These are phyloP conservation scores for Venturia carpophila DNA, from an alignment of 2,329 filamentous ascomycete species.

Conservation along the genomic window DNA sequence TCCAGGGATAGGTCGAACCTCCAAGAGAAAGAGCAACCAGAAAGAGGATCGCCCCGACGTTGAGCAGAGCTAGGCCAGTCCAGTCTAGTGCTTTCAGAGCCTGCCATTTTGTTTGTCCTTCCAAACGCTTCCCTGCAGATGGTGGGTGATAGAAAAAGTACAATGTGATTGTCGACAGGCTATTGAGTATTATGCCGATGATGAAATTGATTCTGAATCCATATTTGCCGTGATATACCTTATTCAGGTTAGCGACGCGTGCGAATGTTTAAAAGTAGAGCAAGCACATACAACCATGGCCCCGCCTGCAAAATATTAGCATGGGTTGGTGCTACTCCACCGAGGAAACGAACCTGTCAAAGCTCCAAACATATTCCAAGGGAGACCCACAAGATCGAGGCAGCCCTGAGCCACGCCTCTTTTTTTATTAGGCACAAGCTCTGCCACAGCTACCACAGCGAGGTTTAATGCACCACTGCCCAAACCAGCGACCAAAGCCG, in stretches of 20 bases:
- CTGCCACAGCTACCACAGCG: slow-evolving; percentile 10
- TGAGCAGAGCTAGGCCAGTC: slow-evolving; percentile 15
- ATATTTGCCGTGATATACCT: slow-evolving; percentile 15
- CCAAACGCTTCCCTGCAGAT: background rate
- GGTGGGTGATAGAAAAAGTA: slow-evolving; percentile 17
- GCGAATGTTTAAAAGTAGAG: background rate
- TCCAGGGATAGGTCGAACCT: slow-evolving; percentile 14
- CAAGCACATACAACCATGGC: slow-evolving; percentile 16
- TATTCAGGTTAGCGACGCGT: background rate
- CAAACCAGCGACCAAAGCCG: slow-evolving; percentile 5
- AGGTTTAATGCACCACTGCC: slow-evolving; percentile 14
- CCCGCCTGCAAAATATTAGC: slow-evolving; percentile 1
- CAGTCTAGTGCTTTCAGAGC: slow-evolving; percentile 16
- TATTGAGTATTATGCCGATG: slow-evolving; percentile 16
- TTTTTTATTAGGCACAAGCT: slow-evolving; percentile 17
- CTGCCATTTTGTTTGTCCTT: background rate
- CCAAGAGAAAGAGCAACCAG: slow-evolving; percentile 12
- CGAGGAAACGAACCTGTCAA: background rate
- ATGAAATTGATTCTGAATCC: slow-evolving; percentile 16
- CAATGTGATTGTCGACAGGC: background rate
- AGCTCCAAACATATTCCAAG: slow-evolving; percentile 17
- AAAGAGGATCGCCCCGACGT: slow-evolving; percentile 5
- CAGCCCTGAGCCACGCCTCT: slow-evolving; percentile 13
- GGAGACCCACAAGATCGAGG: slow-evolving; percentile 18
- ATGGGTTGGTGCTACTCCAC: too few relatives aligned